These are phyloP conservation scores for Lactarius deliciosus DNA, from an alignment of 768 basidiomycete genomes.

Conservation along the genomic window DNA sequence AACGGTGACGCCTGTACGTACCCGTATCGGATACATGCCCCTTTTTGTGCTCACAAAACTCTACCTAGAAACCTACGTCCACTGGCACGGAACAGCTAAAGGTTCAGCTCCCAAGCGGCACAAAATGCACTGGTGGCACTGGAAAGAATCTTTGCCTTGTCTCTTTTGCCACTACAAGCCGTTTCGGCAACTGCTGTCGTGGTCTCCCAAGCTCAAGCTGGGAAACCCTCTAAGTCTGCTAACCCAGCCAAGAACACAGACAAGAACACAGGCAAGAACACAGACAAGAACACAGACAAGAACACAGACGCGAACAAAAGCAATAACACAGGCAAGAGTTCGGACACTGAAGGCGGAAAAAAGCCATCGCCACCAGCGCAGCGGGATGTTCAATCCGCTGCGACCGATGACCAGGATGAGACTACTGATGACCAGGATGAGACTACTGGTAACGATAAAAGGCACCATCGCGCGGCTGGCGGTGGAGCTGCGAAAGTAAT, in stretches of 20 bases:
- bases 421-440: not conserved
- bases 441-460: not conserved
- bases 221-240: not conserved
- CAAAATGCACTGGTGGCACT: slow-evolving; percentile 51
- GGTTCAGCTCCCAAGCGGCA: slow-evolving; percentile 48
- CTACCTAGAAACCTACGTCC: slow-evolving; percentile 40
- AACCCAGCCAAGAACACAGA: not conserved
- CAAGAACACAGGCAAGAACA: not conserved
- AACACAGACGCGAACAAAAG: too few relatives aligned
- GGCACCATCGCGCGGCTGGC: not conserved
- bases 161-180: slow-evolving; percentile 48
- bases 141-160: slow-evolving; percentile 49
- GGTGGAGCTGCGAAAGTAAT: not conserved
- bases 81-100: slow-evolving; percentile 43
- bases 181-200: slow-evolving; percentile 58
- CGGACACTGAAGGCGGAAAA: too few relatives aligned
- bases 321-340: too few relatives aligned
- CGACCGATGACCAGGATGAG: not conserved
- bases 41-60: not conserved
- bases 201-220: slow-evolving; percentile 36
- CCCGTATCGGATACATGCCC: not conserved
- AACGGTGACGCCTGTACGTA: slow-evolving; percentile 50
- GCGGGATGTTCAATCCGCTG: too few relatives aligned
- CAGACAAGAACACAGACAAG: too few relatives aligned
- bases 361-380: too few relatives aligned